Evolutionary conservation across 2,329 filamentous ascomycete genomes (phyloP).

Genomic region (Penicillium brasilianum): DNA sequence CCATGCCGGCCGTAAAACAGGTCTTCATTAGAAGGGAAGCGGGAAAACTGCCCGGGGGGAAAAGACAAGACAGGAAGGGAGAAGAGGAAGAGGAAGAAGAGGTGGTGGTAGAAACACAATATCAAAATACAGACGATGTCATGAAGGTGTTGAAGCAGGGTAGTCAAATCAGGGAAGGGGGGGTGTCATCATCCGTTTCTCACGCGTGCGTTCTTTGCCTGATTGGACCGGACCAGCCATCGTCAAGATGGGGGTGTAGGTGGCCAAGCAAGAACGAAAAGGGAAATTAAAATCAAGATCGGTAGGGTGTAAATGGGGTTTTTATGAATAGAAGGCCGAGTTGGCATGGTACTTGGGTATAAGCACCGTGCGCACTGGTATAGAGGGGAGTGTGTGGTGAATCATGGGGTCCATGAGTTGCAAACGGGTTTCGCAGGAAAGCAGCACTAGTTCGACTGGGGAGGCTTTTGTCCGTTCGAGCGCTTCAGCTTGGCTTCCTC

Average conservation of each 20-base stretch:
- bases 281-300: constrained; percentile 3
- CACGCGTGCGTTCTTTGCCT: constrained; percentile 11
- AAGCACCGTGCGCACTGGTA: not conserved
- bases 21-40: constrained; percentile 29
- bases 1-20: constrained; percentile 22
- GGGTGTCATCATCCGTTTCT: constrained; percentile 29
- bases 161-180: not conserved
- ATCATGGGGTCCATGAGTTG: not conserved
- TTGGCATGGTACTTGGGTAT: not conserved
- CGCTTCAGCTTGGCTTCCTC: constrained; percentile 38
- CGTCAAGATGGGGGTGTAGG: constrained; percentile 26
- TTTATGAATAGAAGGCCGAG: not conserved
- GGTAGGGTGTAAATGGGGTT: not conserved
- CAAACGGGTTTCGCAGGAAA: not conserved
- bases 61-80: not conserved
- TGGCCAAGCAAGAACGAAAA: not conserved
- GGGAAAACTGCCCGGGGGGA: too few species aligned
- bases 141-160: constrained; percentile 23
- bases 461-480: constrained; percentile 32
- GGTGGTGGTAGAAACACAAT: constrained; percentile 9
- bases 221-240: constrained; percentile 13
- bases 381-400: not conserved
- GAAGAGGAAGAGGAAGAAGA: constrained; percentile 3
- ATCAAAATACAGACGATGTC: constrained; percentile 31
- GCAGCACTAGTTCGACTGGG: constrained; percentile 22